Evolutionary conservation across 441 rosid genomes (phyloP).

Genomic region (Cnidoscolus chayamansa): DNA sequence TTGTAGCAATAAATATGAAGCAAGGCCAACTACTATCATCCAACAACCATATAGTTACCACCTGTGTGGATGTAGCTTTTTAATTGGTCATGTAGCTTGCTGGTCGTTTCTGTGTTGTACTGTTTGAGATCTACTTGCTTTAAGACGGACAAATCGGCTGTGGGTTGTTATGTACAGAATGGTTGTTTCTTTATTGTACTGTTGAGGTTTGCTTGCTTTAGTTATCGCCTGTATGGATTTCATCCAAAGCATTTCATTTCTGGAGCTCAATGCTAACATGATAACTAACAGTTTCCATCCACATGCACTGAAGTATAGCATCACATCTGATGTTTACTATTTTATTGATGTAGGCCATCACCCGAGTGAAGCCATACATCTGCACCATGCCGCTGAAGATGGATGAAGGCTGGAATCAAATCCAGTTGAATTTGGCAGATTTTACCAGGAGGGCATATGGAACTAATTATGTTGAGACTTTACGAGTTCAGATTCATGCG

Average conservation of each 20-base stretch:
- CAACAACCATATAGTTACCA: no score
- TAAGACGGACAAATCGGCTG: no score
- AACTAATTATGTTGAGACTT: constrained; percentile 89
- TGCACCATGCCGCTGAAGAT: constrained; percentile 94
- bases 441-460: constrained; percentile 92
- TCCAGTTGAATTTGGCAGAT: constrained; percentile 86
- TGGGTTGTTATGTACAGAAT: not conserved
- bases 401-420: constrained; percentile 98
- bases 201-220: no score
- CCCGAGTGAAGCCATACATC: constrained; percentile 92
- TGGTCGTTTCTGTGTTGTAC: not conserved
- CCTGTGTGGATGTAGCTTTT: no score
- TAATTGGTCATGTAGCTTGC: not conserved
- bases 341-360: constrained; percentile 53
- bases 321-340: not conserved
- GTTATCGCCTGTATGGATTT: no score
- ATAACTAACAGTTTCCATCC: not conserved
- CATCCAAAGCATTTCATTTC: not conserved
- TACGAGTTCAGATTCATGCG: constrained; percentile 94
- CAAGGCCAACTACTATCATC: no score
- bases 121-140: not conserved
- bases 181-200: no score
- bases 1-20: not conserved
- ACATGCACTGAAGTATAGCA: not conserved
- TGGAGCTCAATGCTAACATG: not conserved